These are phyloP conservation scores for Chaetomiaceae sp. DNA, from an alignment of 2,329 filamentous ascomycete genomes.

Conservation along the genomic window DNA sequence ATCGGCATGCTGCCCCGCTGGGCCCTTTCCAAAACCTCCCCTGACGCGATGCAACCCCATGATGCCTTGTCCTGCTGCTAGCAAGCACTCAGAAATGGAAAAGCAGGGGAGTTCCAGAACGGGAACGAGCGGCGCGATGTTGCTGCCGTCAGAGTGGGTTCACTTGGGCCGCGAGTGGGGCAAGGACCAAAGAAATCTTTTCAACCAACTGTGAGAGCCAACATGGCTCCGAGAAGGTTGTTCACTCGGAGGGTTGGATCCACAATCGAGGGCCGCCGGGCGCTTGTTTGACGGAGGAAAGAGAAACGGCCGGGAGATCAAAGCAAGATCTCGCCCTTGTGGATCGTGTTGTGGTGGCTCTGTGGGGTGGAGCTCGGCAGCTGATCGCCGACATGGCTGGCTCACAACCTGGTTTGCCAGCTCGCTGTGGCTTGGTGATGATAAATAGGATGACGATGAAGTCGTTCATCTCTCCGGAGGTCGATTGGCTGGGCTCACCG, in stretches of 20 bases:
- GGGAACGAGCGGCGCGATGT: conserved; percentile 5
- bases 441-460: background rate
- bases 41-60: conserved; percentile 15
- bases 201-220: too few relatives aligned
- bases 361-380: conserved; percentile 11
- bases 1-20: background rate
- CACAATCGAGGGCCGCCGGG: background rate
- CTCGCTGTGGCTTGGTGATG: background rate
- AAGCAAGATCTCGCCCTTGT: conserved; percentile 10
- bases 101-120: too few relatives aligned
- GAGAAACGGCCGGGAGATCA: conserved; percentile 5
- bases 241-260: background rate
- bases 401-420: background rate
- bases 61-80: conserved; percentile 4
- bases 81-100: conserved; percentile 1
- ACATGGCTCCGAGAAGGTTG: too few relatives aligned
- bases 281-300: conserved; percentile 3
- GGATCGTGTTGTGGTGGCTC: conserved; percentile 2
- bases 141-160: background rate
- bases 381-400: conserved; percentile 1
- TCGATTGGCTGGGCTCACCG: background rate
- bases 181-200: background rate
- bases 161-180: too few relatives aligned
- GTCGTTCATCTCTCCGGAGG: background rate
- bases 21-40: too few relatives aligned